phyloP scores from a whole-genome alignment of 768 basidiomycete genomes.

The Tylopilus intermedius region DNA sequence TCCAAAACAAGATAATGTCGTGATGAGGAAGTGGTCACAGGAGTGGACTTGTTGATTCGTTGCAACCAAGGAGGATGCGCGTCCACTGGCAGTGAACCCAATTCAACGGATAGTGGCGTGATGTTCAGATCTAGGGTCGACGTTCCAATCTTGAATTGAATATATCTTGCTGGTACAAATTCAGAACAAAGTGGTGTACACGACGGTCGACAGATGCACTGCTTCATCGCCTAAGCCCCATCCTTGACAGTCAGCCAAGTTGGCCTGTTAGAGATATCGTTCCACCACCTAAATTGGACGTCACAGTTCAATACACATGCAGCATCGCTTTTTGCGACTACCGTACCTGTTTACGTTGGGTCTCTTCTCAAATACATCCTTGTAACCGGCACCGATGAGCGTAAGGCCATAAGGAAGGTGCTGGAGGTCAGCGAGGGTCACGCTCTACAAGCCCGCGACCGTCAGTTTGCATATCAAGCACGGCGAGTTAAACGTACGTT shows the following conservation, averaged over 20 bases:
- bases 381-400: constrained; percentile 23
- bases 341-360: constrained; percentile 45
- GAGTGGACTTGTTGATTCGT: too few relatives aligned
- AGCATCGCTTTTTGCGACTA: background rate
- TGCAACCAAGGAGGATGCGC: too few relatives aligned
- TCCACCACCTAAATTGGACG: constrained; percentile 43
- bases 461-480: too few relatives aligned
- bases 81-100: too few relatives aligned
- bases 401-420: constrained; percentile 45
- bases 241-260: constrained; percentile 45
- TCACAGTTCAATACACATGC: too few relatives aligned
- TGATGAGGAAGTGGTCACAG: too few relatives aligned
- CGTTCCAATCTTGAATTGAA: too few relatives aligned
- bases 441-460: constrained; percentile 20
- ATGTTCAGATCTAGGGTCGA: too few relatives aligned
- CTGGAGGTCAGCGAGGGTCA: constrained; percentile 57
- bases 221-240: constrained; percentile 16
- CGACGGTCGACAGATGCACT: too few relatives aligned
- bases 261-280: constrained; percentile 39
- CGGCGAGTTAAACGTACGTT: constrained; percentile 35
- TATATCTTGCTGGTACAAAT: background rate
- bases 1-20: too few relatives aligned
- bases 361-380: constrained; percentile 30
- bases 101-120: too few relatives aligned
- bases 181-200: background rate